A percentile compares a stretch with the other conserved stretches of the same genome.
Conservation (phyloP, 805 yeast genomes). For the fission yeast (Schizosaccharomyces pombe) region DNA sequence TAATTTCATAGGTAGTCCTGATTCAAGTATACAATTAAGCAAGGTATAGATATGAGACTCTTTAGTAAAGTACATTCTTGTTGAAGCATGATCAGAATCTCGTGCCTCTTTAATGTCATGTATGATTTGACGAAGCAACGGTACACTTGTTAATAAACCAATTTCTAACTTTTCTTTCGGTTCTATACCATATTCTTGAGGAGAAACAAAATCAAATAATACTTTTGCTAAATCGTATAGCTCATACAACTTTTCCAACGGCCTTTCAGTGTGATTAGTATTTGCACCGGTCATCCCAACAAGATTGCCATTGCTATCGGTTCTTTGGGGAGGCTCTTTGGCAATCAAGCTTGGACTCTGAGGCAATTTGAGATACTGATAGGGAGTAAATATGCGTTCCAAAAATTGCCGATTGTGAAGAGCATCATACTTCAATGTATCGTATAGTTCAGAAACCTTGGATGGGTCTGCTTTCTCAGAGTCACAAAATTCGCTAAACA, state of each 20-base stretch:
- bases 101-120: constrained; percentile 61
- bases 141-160: constrained; percentile 81
- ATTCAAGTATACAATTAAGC: constrained; percentile 70
- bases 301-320: not conserved
- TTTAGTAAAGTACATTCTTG: constrained; percentile 79
- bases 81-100: constrained; percentile 55
- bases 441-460: constrained; percentile 85
- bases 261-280: not conserved
- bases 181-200: constrained; percentile 94
- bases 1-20: constrained; percentile 83
- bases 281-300: not conserved
- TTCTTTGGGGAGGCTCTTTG: not conserved
- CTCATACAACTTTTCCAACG: constrained; percentile 38
- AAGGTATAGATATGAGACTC: constrained; percentile 92
- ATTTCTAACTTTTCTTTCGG: constrained; percentile 88
- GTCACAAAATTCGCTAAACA: constrained; percentile 71
- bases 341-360: constrained; percentile 18
- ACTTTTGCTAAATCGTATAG: constrained; percentile 77
- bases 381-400: constrained; percentile 38
- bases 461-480: constrained; percentile 96
- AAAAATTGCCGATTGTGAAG: constrained; percentile 78
- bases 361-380: constrained; percentile 20
- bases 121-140: constrained; percentile 70
- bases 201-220: constrained; percentile 81
- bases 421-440: constrained; percentile 96